Evolutionary conservation across 331 rosid genomes (phyloP), one percentile per base, ranked within the genome.

Genomic region (Malus hybrid): DNA sequence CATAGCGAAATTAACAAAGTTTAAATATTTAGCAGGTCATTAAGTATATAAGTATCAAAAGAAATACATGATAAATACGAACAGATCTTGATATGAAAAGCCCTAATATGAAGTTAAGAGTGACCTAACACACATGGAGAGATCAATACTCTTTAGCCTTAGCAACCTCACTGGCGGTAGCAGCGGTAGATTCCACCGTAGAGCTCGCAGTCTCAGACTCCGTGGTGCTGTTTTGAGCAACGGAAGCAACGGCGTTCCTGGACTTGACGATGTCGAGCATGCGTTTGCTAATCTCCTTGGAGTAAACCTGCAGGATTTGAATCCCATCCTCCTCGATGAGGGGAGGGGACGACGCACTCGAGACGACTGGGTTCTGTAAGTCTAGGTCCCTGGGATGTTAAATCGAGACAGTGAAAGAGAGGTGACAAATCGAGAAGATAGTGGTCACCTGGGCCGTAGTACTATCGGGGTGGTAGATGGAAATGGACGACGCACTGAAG

Each of bases 231-330:
- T 75, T 81, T 36, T 88, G 90, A 22, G 61, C 89, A 1, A 82
- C 42, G 0, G 2, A 34, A 34, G 10, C 42, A 34, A 2, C 16
- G 56, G 74, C 31, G 48, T 78, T 71, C 76, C 85, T 80, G 18
- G 85, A 70, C 86, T 93, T 93, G 63, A 89, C 88, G 5, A 85
- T 78, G 6, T 88, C 89, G 59, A 93, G 86, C 93, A 90, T 88
- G 59, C 87, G 90, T 79, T 82, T 90, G 80, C 96, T 89, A 88
- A 93, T 89, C 89, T 91, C 97, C 86, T 84, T 89, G 44, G 98
- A 93, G 78, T 91, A 91, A 7, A 86, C 73, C 80, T 93, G 96
- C 34, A 91, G 96, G 87, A 88, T 87, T 87, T 85, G 86, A 60
- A 91, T 86, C 70, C 86, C 92, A 24, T 90, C 88, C 16, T 76